These are phyloP conservation scores for Zancudomyces culisetae DNA, from an alignment of 371 early-diverging fungal genomes.

Conservation along the genomic window DNA sequence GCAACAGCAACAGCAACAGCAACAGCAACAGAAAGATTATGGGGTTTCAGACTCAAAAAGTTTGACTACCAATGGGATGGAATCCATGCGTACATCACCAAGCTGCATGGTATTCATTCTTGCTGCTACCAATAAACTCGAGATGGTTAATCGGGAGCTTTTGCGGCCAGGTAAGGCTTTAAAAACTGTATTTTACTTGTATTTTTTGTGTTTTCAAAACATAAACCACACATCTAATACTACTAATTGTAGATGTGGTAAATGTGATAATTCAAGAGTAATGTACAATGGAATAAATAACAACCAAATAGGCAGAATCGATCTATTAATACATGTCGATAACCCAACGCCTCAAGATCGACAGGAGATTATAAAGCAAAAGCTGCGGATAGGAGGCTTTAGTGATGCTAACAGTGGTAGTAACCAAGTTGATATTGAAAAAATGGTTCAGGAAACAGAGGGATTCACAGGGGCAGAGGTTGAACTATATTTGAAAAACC, in stretches of 20 bases:
- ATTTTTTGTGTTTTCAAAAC: no score
- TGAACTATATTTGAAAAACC: no score
- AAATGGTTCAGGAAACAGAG: slow-evolving; percentile 96
- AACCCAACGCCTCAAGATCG: slow-evolving; percentile 98
- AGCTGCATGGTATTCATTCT: slow-evolving; percentile 94
- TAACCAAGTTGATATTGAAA: slow-evolving; percentile 96
- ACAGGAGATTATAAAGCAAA: slow-evolving; percentile 97
- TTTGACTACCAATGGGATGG: no score
- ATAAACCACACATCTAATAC: no score
- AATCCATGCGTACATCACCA: slow-evolving; percentile 80
- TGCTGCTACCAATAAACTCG: slow-evolving; percentile 98
- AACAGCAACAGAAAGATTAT: no score
- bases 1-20: no score
- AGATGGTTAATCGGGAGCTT: slow-evolving; percentile 98
- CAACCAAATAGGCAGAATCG: slow-evolving; percentile 88
- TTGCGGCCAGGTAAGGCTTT: slow-evolving; percentile 55
- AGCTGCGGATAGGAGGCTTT: slow-evolving; percentile 42
- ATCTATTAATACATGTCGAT: slow-evolving; percentile 99
- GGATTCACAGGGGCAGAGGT: slow-evolving; percentile 45
- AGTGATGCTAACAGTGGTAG: no score
- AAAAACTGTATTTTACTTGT: no score
- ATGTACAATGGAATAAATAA: no score
- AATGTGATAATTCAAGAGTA: no score
- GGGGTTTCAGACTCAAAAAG: no score
- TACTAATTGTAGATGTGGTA: no score